These are phyloP conservation scores for Auricularia sp. DNA, from an alignment of 768 basidiomycete genomes.

Conservation along the genomic window DNA sequence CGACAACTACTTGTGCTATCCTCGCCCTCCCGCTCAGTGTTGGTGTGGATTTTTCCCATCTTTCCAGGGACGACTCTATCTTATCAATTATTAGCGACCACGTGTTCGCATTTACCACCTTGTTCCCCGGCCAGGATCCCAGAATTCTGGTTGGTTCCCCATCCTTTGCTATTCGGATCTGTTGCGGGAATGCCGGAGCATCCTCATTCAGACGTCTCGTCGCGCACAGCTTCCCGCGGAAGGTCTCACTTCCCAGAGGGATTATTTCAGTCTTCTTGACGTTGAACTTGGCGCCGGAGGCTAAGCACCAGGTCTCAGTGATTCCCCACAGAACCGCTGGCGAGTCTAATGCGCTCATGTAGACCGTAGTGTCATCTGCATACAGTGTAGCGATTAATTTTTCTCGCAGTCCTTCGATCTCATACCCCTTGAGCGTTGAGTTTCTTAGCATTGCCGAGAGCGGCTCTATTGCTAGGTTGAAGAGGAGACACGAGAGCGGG, in stretches of 20 bases:
- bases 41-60: conserved; percentile 21
- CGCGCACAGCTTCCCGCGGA: conserved; percentile 9
- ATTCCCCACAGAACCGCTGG: conserved; percentile 17
- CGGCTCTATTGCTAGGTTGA: no score
- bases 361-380: conserved; percentile 32
- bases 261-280: conserved; percentile 29
- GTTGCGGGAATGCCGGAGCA: conserved; percentile 6
- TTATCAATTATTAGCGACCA: conserved; percentile 23
- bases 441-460: no score
- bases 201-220: not conserved
- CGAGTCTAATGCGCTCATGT: conserved; percentile 16
- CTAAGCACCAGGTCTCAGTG: conserved; percentile 29
- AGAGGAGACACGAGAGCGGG: no score
- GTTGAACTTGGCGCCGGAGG: conserved; percentile 33
- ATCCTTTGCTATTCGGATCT: conserved; percentile 21
- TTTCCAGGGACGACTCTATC: conserved; percentile 11
- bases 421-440: no score
- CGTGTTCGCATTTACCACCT: conserved; percentile 7
- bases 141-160: conserved; percentile 20
- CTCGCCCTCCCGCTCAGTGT: conserved; percentile 19
- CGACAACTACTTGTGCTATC: conserved; percentile 19
- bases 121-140: conserved; percentile 25
- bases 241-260: conserved; percentile 19
- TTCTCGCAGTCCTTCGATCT: not conserved
- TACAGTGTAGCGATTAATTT: conserved; percentile 25